phyloP scores from a whole-genome alignment of 2,329 filamentous ascomycete genomes.

The Botrytis pseudocinerea region DNA sequence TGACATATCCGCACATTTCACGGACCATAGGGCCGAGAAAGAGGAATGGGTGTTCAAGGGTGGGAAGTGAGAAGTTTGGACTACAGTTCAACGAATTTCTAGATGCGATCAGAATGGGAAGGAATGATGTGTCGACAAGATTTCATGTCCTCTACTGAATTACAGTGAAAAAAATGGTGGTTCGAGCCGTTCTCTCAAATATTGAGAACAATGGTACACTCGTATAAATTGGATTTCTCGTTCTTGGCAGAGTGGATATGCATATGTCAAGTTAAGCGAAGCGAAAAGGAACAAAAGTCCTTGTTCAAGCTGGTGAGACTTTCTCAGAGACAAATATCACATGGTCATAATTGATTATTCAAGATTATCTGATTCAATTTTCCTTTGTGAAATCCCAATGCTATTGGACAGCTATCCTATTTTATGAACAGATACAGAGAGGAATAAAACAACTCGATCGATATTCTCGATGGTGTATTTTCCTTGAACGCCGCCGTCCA shows the following conservation, averaged over 20 bases:
- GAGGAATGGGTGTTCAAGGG: not conserved
- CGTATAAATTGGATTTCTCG: not conserved
- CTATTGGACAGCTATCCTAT: not conserved
- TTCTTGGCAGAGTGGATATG: not conserved
- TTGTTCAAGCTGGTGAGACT: not conserved
- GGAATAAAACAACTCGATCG: slow-evolving; percentile 31
- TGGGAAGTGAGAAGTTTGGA: not conserved
- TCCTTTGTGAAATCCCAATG: no score
- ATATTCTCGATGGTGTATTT: slow-evolving; percentile 31
- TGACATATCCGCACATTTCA: not conserved
- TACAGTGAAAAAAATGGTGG: not conserved
- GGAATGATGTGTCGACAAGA: not conserved
- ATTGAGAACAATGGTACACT: not conserved
- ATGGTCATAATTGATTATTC: not conserved
- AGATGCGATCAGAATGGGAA: not conserved
- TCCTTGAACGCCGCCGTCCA: slow-evolving; percentile 16
- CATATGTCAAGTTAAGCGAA: not conserved
- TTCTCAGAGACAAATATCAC: not conserved
- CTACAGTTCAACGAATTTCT: not conserved
- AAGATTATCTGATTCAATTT: not conserved
- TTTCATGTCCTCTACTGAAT: not conserved
- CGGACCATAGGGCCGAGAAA: not conserved
- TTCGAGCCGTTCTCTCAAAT: not conserved
- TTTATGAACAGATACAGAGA: slow-evolving; percentile 1
- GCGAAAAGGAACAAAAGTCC: not conserved